These are phyloP conservation scores for Aspergillus incahuasiensis DNA, from an alignment of 495 filamentous ascomycete species.

Conservation along the genomic window DNA sequence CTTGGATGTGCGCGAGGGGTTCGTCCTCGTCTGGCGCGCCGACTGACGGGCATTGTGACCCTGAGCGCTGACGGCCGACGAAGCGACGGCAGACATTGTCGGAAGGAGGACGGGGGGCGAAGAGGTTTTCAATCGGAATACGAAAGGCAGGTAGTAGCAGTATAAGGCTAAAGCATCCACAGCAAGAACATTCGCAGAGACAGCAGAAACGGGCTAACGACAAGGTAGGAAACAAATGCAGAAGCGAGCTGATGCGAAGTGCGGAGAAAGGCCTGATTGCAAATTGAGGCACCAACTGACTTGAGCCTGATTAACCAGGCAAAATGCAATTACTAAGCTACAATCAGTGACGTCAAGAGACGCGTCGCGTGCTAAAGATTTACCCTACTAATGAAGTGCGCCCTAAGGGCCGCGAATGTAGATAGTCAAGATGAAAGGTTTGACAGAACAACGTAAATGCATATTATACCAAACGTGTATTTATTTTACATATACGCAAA, in stretches of 20 bases:
- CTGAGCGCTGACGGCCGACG: constrained; percentile 31
- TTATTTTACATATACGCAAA: constrained; percentile 24
- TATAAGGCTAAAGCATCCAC: not conserved
- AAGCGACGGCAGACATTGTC: constrained; percentile 30
- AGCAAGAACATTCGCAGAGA: constrained; percentile 11
- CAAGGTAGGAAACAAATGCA: constrained; percentile 2
- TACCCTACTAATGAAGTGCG: not conserved
- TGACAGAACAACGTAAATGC: not conserved
- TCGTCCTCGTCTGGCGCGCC: constrained; percentile 56
- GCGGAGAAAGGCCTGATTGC: constrained; percentile 17
- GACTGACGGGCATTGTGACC: constrained; percentile 45
- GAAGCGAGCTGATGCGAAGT: constrained; percentile 15
- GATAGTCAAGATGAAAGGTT: not conserved
- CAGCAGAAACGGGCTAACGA: not conserved
- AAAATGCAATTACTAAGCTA: constrained; percentile 24
- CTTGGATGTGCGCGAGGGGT: constrained; percentile 55
- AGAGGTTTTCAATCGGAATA: constrained; percentile 17
- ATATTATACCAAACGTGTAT: constrained; percentile 19
- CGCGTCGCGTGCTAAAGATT: no score
- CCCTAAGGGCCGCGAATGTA: not conserved
- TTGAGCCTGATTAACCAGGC: constrained; percentile 16
- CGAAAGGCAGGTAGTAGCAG: constrained; percentile 10
- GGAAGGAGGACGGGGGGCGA: not conserved
- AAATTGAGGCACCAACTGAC: constrained; percentile 11
- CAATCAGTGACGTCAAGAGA: constrained; percentile 14